A percentile compares a stretch with the other conserved stretches of the same genome.
phyloP scores from a whole-genome alignment of 352 stramenopile species.

The Pythium guiyangense region DNA sequence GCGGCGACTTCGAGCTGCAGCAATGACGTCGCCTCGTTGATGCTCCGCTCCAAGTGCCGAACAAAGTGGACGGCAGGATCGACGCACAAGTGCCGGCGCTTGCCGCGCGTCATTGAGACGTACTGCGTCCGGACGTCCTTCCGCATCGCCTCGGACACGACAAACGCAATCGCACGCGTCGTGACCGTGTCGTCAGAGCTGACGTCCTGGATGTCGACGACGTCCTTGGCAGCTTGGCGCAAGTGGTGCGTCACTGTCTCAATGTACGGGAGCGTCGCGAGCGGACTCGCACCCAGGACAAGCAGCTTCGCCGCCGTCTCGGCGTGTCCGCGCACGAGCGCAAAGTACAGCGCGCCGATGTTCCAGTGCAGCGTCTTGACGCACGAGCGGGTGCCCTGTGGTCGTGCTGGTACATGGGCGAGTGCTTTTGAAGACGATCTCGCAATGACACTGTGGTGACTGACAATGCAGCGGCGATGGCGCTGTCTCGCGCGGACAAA shows the following conservation, averaged over 20 bases:
- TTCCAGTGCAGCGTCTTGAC: conserved; percentile 10
- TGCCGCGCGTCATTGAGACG: neutral
- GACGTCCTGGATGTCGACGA: neutral
- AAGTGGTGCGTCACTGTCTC: conserved; percentile 4
- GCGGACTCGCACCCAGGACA: conserved; percentile 41
- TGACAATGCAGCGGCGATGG: neutral
- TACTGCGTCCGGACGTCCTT: conserved; percentile 17
- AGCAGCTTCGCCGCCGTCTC: conserved; percentile 53
- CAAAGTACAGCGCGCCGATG: conserved; percentile 39
- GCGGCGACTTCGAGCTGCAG: conserved; percentile 35
- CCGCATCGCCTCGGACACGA: conserved; percentile 20
- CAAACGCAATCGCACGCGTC: conserved; percentile 3
- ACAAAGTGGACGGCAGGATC: conserved; percentile 25
- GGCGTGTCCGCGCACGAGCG: conserved; percentile 44
- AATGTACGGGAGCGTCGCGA: conserved; percentile 35
- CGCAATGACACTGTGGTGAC: neutral
- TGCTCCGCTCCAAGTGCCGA: conserved; percentile 34
- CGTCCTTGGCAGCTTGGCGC: too few species aligned
- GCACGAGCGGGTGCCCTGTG: neutral
- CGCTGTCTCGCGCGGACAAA: neutral
- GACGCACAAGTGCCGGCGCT: neutral
- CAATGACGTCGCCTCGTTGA: conserved; percentile 35
- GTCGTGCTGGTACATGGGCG: neutral
- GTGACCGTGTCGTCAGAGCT: neutral
- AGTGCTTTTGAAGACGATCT: neutral